Evolutionary conservation across 768 basidiomycete genomes (phyloP).

Genomic region (Boletales sp.): DNA sequence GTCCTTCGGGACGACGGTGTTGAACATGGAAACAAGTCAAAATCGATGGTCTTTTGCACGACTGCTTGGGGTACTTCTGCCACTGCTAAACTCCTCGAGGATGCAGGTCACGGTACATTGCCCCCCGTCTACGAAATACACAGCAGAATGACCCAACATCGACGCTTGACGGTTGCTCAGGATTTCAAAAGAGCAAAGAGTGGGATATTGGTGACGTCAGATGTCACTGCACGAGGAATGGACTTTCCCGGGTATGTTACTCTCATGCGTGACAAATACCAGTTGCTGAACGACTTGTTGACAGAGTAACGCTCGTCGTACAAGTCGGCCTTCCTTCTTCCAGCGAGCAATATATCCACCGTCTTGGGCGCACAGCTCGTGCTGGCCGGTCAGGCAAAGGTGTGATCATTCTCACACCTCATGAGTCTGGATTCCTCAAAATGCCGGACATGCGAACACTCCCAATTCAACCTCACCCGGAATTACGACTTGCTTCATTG

Average conservation of each 20-base stretch:
- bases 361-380: constrained; percentile 74
- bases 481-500: constrained; percentile 26
- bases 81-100: constrained; percentile 33
- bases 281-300: constrained; percentile 4
- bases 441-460: constrained; percentile 38
- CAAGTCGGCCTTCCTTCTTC: constrained; percentile 66
- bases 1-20: constrained; percentile 35
- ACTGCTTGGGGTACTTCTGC: constrained; percentile 58
- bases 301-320: constrained; percentile 54
- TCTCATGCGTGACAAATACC: not conserved
- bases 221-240: constrained; percentile 63
- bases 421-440: constrained; percentile 48
- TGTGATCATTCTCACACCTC: constrained; percentile 50
- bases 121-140: constrained; percentile 53
- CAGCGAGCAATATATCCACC: constrained; percentile 75
- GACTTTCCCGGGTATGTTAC: constrained; percentile 55
- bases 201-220: constrained; percentile 49
- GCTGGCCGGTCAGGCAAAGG: constrained; percentile 64
- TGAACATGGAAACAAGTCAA: constrained; percentile 30
- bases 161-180: constrained; percentile 47
- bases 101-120: constrained; percentile 23
- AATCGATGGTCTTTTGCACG: constrained; percentile 63
- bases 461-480: constrained; percentile 34
- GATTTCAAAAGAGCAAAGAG: constrained; percentile 42
- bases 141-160: constrained; percentile 49